phyloP scores from a whole-genome alignment of 164 flowering plant genomes.

The Magnolia kwangsiensis region DNA sequence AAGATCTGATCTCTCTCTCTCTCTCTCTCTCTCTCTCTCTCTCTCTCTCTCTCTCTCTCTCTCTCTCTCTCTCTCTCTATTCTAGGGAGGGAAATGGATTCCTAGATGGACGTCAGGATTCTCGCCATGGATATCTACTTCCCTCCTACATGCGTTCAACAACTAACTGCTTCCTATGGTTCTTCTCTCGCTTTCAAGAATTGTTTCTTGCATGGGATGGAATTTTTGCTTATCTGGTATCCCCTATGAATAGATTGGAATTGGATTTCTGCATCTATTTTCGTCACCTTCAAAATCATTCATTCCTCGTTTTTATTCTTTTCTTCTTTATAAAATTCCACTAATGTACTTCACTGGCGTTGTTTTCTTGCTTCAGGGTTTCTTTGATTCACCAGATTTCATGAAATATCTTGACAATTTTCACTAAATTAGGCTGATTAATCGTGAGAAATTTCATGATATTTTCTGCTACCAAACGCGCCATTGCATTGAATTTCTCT shows the following conservation, averaged over 20 bases:
- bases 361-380: background rate
- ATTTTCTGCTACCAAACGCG: too few relatives aligned
- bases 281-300: background rate
- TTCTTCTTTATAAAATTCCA: background rate
- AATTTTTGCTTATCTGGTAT: background rate
- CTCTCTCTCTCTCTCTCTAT: background rate
- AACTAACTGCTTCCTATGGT: constrained; percentile 35
- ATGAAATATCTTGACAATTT: too few relatives aligned
- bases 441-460: too few relatives aligned
- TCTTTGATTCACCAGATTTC: background rate
- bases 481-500: too few relatives aligned
- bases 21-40: too few relatives aligned
- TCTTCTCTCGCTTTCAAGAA: background rate
- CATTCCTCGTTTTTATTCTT: background rate
- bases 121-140: constrained; percentile 85
- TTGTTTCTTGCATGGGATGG: background rate
- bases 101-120: constrained; percentile 64
- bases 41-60: too few relatives aligned
- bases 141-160: constrained; percentile 77
- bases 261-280: background rate
- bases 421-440: too few relatives aligned
- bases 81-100: constrained; percentile 37
- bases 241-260: background rate
- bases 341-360: background rate
- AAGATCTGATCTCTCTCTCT: too few relatives aligned